Evolutionary conservation across 2,329 filamentous ascomycete genomes (phyloP), one percentile per base, ranked within the genome.

Genomic region (Triangularia setosa): DNA sequence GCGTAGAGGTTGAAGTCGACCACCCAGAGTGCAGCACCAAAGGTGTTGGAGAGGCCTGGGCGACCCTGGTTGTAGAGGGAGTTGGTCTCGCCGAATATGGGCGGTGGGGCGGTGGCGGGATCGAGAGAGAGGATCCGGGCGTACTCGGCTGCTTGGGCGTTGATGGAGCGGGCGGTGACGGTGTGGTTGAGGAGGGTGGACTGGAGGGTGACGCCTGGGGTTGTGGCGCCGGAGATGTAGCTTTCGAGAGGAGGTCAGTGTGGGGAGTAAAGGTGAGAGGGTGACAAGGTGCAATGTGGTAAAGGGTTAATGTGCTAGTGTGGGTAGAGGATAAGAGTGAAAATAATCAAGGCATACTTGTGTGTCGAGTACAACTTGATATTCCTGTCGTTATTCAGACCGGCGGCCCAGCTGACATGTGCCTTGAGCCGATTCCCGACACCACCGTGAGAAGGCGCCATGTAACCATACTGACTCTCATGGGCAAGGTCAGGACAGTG

Each of bases 21-120:
- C 24, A 79, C 84, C 87, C 86, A 89, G 18, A 89, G 82, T 9
- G 86, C 85, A 9, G 86, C 87, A 35, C 87, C 87, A 72, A 89
- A 90, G 0, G 84, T 79, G 75, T 89, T 87, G 44, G 84, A 87
- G 18, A 89, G 77, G 0, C 86, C 86, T 0, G 86, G 83, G 5
- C 80, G 79, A 62, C 86, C 87, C 75, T 89, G 78, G 72, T 85
- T 84, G 74, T 84, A 88, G 9, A 89, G 79, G 7, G 83, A 86
- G 74, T 89, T 89, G 58, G 81, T 80, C 75, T 89, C 85, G 65
- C 84, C 84, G 1, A 88, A 77, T 66, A 87, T 83, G 67, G 84
- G 84, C 0, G 84, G 83, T 3, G 83, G 77, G 1, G 70, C 70
- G 0, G n/a, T n/a, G n/a, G 73, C 65, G 18, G 73, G 68, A 35